Evolutionary conservation across 805 yeast genomes (phyloP), one percentile per base, ranked within the genome.

Genomic region (Candida incommunis): DNA sequence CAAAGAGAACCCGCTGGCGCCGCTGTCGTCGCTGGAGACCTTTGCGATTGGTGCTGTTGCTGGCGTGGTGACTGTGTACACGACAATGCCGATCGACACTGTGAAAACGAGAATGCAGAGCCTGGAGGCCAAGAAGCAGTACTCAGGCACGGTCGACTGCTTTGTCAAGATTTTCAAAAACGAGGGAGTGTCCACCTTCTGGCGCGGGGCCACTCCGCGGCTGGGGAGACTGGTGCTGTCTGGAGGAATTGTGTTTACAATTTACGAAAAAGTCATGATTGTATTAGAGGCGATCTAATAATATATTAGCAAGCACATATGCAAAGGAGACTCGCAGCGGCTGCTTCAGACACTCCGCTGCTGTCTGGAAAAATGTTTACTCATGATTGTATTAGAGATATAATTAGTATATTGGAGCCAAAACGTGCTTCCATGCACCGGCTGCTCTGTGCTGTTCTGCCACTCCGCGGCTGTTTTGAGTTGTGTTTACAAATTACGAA

Each of bases 161-260:
- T 88, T 94, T 55, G 74, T 66, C 18, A 78, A 74, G 50, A 79
- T 92, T 43, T 81, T 82, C 62, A 80, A 68, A 57, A 81, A 90
- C 45, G 98, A 90, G 65, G 98, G 98, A 7, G 66, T 88, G 51
- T 67, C 75, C 57, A 82, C 96, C 3, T 86, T 87, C 66, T 90
- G 98, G 98, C 85, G 85, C 65, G 98, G 98, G 50, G 95, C 97
- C 27, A 92, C 97, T 2, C 97, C 98, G 41, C 74, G 98, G 59
- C 69, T 90, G 49, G 97, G 97, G 3, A 76, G 98, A 55, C 72
- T 90, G 59, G 77, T 88, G 27, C 71, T 90, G 58, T 82, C 95
- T 65, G 98, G 98, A 49, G 98, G 98, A 56, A 90, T 90, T 53
- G 96, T 92, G 23, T 90, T 90, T 66, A 92, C 97, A 20, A 84